Evolutionary conservation across 805 yeast genomes (phyloP).

Genomic region (Tetrapisispora arboricola): DNA sequence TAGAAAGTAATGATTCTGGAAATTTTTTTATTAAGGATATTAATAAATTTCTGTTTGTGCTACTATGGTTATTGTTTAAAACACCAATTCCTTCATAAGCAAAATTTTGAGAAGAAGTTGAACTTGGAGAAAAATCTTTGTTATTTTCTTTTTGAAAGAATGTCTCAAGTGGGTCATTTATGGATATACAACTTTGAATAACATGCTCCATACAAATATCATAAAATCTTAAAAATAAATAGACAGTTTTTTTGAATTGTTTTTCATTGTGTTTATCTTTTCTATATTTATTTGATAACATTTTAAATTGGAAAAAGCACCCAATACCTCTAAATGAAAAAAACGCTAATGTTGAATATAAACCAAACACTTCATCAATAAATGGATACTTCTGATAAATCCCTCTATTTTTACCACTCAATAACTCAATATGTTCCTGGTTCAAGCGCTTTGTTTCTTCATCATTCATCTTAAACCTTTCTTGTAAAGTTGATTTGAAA

Average conservation of each 20-base stretch:
- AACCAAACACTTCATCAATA: constrained; percentile 24
- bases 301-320: constrained; percentile 11
- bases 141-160: constrained; percentile 11
- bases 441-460: not conserved
- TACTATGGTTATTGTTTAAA: not conserved
- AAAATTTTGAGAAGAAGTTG: constrained; percentile 12
- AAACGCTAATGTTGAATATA: constrained; percentile 22
- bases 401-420: not conserved
- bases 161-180: constrained; percentile 20
- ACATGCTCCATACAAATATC: constrained; percentile 21
- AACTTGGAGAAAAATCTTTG: not conserved
- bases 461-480: not conserved
- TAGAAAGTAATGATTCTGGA: constrained; percentile 18
- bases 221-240: constrained; percentile 22
- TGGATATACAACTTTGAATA: constrained; percentile 13
- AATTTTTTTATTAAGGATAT: constrained; percentile 12
- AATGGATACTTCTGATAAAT: constrained; percentile 12
- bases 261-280: not conserved
- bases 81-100: not conserved
- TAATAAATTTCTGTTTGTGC: constrained; percentile 9
- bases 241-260: constrained; percentile 24
- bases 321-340: constrained; percentile 26
- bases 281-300: not conserved
- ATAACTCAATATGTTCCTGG: not conserved
- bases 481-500: not conserved